Evolutionary conservation across 164 flowering plant genomes (phyloP), one percentile per base, ranked within the genome.

Genomic region (Nymphaea colorata): DNA sequence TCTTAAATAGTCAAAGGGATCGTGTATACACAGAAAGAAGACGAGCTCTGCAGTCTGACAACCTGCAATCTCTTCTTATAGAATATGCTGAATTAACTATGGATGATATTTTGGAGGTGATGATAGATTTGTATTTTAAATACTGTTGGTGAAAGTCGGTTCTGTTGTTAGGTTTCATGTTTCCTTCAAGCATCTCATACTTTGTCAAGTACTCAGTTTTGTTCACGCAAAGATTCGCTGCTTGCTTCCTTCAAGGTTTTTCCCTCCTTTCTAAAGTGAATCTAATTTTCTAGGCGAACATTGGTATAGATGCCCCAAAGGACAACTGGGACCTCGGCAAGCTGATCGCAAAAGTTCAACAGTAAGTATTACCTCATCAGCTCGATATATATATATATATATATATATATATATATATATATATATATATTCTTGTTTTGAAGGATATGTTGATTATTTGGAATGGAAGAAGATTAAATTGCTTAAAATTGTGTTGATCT

Each of bases 81-180:
- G 98, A 94, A 77, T 94, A 91, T 81, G 97, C 99, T 67, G 99
- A 94, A 77, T 65, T 94, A 75, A 94, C 99, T 62, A 91, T 94
- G 96, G 96, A 94, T 79, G 97, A 94, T 78, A 94, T 94, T 74
- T 79, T 94, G 70, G 95, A 90, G 87, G 98, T 93, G 63, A 61
- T 61, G 11, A n/a, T 6, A 61, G 12, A 47, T 12, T 47, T 47
- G 12, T 47, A 47, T 25, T 25, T 25, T 47, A 5, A 12, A 5
- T 47, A 47, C 11, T 47, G 6, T 7, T 47, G 12, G 55, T 6
- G 12, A 6, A 47, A 6, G 55, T 47, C 55, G 0, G 55, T 47
- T 47, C 55, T 47, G 12, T 6, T 6, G 7, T 6, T 12, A 12
- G 55, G 12, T 12, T 47, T 4, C 12, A 47, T 4, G 55, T 47